These are phyloP conservation scores for Ceratocystis lukuohia DNA, from an alignment of 2,329 filamentous ascomycete genomes.

Conservation along the genomic window DNA sequence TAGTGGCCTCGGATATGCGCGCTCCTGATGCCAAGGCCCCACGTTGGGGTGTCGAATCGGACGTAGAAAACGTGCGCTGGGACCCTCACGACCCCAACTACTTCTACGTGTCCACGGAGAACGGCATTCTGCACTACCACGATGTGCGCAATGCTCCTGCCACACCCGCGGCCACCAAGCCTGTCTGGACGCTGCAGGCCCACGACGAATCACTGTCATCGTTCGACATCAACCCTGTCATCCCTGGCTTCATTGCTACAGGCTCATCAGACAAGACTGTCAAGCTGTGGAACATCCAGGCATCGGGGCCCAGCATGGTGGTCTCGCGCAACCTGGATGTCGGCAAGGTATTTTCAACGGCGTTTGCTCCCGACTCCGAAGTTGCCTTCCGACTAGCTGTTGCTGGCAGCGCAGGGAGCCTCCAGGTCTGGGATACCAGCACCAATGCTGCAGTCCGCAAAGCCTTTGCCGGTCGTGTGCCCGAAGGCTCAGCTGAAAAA, in stretches of 20 bases:
- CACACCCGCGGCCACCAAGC: constrained; percentile 61
- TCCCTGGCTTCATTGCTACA: constrained; percentile 87
- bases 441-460: constrained; percentile 80
- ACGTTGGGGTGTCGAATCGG: constrained; percentile 86
- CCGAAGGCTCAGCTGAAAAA: constrained; percentile 46
- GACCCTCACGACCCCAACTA: constrained; percentile 83
- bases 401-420: constrained; percentile 81
- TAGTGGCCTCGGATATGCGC: constrained; percentile 93
- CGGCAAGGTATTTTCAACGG: constrained; percentile 83
- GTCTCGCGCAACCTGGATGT: constrained; percentile 85
- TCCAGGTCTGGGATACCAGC: constrained; percentile 93
- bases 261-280: constrained; percentile 90
- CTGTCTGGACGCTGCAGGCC: constrained; percentile 88
- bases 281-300: constrained; percentile 87
- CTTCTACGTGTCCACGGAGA: constrained; percentile 93
- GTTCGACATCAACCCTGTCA: constrained; percentile 79
- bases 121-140: constrained; percentile 81
- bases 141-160: constrained; percentile 67
- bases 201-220: constrained; percentile 85
- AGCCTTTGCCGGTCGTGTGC: constrained; percentile 58
- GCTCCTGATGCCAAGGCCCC: constrained; percentile 70
- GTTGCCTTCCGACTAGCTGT: constrained; percentile 87
- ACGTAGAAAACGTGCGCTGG: constrained; percentile 88
- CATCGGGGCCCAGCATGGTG: constrained; percentile 74
- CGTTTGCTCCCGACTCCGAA: constrained; percentile 78